phyloP scores from a whole-genome alignment of 306 rosid genomes.

The Arachis stenosperma region DNA sequence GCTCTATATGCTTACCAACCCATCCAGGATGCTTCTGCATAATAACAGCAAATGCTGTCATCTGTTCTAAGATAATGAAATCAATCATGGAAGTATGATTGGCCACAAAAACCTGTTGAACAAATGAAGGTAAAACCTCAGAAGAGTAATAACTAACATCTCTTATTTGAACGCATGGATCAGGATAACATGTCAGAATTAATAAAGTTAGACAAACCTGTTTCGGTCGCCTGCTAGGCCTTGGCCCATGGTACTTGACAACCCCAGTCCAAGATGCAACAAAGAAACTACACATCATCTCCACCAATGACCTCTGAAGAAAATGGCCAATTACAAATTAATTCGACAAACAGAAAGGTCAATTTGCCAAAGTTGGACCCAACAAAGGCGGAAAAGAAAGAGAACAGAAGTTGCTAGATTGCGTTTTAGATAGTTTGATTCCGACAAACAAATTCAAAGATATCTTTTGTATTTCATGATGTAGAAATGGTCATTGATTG shows the following conservation, averaged over 20 bases:
- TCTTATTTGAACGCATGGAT: background rate
- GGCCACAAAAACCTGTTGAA: slow-evolving; percentile 90
- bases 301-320: slow-evolving; percentile 84
- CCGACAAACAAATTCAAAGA: slow-evolving; percentile 10
- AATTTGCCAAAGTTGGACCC: slow-evolving; percentile 11
- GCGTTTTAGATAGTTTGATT: slow-evolving; percentile 22
- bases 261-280: slow-evolving; percentile 99
- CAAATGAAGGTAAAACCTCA: slow-evolving; percentile 32
- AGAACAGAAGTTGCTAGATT: background rate
- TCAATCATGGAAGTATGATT: slow-evolving; percentile 98
- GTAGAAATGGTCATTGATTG: slow-evolving; percentile 2
- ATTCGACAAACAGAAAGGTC: slow-evolving; percentile 15
- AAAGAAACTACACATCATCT: slow-evolving; percentile 95
- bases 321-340: slow-evolving; percentile 32
- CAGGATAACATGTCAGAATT: slow-evolving; percentile 22
- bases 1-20: slow-evolving; percentile 77
- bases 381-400: slow-evolving; percentile 2
- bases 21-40: slow-evolving; percentile 99
- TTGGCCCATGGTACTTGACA: slow-evolving; percentile 96
- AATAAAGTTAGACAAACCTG: slow-evolving; percentile 56
- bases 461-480: slow-evolving; percentile 7
- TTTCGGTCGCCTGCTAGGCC: slow-evolving; percentile 88
- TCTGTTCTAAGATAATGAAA: slow-evolving; percentile 94
- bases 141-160: slow-evolving; percentile 19
- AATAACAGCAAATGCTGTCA: slow-evolving; percentile 98